Evolutionary conservation across 192 early-diverging fungal species (phyloP).

Genomic region (Coemansia sp.): DNA sequence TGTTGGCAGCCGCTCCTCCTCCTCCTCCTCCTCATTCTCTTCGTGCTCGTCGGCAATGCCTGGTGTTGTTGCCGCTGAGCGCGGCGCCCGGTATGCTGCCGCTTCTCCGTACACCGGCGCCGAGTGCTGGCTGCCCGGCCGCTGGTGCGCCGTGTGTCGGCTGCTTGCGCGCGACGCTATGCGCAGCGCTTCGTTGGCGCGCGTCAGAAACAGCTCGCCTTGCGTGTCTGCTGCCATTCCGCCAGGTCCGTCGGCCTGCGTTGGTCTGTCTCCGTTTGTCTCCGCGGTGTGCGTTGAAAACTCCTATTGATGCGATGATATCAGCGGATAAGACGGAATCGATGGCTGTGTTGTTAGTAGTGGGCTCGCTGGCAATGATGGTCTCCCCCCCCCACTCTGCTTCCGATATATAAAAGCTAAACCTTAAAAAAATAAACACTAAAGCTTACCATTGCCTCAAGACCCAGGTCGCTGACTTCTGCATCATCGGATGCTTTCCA

Average conservation of each 20-base stretch:
- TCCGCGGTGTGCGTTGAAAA: conserved; percentile 33
- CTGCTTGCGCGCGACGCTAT: neutral
- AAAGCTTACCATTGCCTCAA: conserved; percentile 35
- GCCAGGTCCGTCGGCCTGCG: neutral
- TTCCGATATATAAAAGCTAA: too few relatives aligned
- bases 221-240: neutral
- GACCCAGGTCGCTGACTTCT: conserved; percentile 8
- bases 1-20: conserved; percentile 16
- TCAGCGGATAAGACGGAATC: too few relatives aligned
- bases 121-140: conserved; percentile 22
- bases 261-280: neutral
- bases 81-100: neutral
- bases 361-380: too few relatives aligned
- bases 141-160: conserved; percentile 5
- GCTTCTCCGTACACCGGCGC: neutral
- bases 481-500: conserved; percentile 16
- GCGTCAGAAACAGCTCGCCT: conserved; percentile 16
- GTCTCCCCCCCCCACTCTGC: too few relatives aligned
- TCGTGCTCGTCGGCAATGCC: neutral
- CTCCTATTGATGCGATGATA: conserved; percentile 38
- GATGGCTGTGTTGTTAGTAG: too few relatives aligned
- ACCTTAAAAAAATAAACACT: neutral
- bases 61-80: conserved; percentile 11
- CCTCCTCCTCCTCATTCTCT: neutral
- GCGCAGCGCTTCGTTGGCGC: conserved; percentile 6